Conservation (phyloP, 257 asterid species). For the Solanum chiquidenum region DNA sequence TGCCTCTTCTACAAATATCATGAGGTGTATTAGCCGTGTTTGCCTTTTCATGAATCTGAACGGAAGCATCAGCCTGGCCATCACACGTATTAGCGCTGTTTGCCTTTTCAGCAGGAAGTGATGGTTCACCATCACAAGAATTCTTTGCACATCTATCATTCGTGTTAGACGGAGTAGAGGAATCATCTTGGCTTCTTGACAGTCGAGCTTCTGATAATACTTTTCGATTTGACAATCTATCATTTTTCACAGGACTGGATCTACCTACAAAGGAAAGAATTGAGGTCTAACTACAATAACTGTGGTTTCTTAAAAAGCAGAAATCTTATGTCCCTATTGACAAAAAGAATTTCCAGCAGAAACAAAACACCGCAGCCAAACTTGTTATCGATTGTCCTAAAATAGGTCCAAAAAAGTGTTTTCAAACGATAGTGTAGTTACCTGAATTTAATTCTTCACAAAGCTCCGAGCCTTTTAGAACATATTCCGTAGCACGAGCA, state of each 20-base stretch:
- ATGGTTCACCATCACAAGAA: slow-evolving; percentile 56
- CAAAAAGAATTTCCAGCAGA: background rate
- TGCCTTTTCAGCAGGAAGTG: slow-evolving; percentile 19
- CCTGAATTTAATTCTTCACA: slow-evolving; percentile 55
- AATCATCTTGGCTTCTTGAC: slow-evolving; percentile 67
- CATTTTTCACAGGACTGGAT: slow-evolving; percentile 43
- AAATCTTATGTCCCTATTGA: slow-evolving; percentile 3
- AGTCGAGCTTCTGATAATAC: slow-evolving; percentile 67
- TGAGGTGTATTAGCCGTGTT: slow-evolving; percentile 14
- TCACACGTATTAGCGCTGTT: too few relatives aligned
- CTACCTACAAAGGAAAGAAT: slow-evolving; percentile 28
- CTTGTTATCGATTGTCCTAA: background rate
- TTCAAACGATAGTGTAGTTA: background rate
- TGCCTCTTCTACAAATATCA: too few relatives aligned
- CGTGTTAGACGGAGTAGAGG: slow-evolving; percentile 68
- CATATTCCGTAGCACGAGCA: slow-evolving; percentile 75
- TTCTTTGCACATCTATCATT: slow-evolving; percentile 45
- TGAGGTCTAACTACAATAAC: background rate
- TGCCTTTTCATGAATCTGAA: slow-evolving; percentile 63
- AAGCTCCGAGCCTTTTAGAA: slow-evolving; percentile 91
- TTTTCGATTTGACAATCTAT: slow-evolving; percentile 45
- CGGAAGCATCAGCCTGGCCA: slow-evolving; percentile 69
- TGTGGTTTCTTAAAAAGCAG: background rate
- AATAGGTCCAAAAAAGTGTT: too few relatives aligned
- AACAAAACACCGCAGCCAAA: background rate